A percentile compares a stretch with the other conserved stretches of the same genome.
Conservation (phyloP, 73 alveolate species). For the Tetrahymena malaccensis region DNA sequence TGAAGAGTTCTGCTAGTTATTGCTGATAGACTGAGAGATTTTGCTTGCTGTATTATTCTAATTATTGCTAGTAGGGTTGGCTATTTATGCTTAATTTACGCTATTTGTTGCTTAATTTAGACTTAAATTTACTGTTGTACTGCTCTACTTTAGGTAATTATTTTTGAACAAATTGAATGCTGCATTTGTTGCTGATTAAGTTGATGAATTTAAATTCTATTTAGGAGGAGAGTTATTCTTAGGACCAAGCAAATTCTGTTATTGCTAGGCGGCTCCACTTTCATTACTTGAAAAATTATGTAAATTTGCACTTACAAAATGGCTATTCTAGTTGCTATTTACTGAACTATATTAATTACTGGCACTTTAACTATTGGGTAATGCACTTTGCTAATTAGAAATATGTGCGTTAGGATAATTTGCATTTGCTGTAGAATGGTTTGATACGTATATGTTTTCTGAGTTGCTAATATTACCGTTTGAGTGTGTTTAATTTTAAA, state of each 20-base stretch:
- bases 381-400: neutral
- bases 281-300: neutral
- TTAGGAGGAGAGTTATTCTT: neutral
- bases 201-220: neutral
- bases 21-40: neutral
- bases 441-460: neutral
- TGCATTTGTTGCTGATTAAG: neutral
- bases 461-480: neutral
- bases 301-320: neutral
- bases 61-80: neutral
- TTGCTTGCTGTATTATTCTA: neutral
- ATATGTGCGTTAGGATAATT: neutral
- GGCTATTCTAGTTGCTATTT: neutral
- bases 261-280: neutral
- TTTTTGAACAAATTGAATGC: neutral
- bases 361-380: neutral
- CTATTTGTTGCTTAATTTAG: neutral
- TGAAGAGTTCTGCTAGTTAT: neutral
- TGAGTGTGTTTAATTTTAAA: neutral
- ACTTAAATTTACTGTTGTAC: neutral
- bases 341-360: neutral
- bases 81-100: neutral
- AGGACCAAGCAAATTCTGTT: neutral
- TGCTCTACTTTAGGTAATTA: neutral
- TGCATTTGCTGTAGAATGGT: neutral